A percentile compares a stretch with the other conserved stretches of the same genome.
phyloP scores from a whole-genome alignment of 257 asterid genomes.

The Lycium ferocissimum region DNA sequence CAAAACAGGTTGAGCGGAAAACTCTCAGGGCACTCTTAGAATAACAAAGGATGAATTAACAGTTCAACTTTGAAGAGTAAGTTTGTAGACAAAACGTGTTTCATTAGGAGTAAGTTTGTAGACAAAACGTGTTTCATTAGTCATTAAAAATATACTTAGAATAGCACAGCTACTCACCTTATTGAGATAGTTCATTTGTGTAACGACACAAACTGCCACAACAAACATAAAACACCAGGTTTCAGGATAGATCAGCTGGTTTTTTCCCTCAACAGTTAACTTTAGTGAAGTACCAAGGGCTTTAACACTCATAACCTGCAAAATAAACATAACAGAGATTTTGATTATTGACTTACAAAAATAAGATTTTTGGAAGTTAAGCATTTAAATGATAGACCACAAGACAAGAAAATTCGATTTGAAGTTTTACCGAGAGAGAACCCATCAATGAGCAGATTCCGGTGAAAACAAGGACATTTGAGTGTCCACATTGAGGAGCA shows the following conservation, averaged over 20 bases:
- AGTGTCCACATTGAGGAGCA: slow-evolving; percentile 80
- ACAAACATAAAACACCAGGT: slow-evolving; percentile 79
- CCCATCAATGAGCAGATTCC: slow-evolving; percentile 92
- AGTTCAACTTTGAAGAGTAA: neutral
- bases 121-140: too few species aligned
- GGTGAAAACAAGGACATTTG: slow-evolving; percentile 73
- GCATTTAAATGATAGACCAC: slow-evolving; percentile 19
- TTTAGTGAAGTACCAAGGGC: slow-evolving; percentile 87
- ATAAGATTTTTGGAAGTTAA: neutral
- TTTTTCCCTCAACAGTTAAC: slow-evolving; percentile 84
- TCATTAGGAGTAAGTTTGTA: too few species aligned
- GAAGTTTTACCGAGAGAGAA: slow-evolving; percentile 78
- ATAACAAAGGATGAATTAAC: neutral
- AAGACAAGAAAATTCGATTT: neutral
- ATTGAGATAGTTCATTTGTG: slow-evolving; percentile 94
- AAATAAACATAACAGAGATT: slow-evolving; percentile 23
- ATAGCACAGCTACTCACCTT: slow-evolving; percentile 54
- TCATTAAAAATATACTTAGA: neutral
- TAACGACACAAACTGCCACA: slow-evolving; percentile 76
- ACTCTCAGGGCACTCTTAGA: neutral
- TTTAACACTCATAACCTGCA: slow-evolving; percentile 93
- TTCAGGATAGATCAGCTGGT: slow-evolving; percentile 75
- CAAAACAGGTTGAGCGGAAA: neutral
- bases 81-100: neutral
- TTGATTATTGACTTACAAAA: slow-evolving; percentile 27